These are phyloP conservation scores for Suhomyces pyralidae DNA, from an alignment of 805 yeast species.

Conservation along the genomic window DNA sequence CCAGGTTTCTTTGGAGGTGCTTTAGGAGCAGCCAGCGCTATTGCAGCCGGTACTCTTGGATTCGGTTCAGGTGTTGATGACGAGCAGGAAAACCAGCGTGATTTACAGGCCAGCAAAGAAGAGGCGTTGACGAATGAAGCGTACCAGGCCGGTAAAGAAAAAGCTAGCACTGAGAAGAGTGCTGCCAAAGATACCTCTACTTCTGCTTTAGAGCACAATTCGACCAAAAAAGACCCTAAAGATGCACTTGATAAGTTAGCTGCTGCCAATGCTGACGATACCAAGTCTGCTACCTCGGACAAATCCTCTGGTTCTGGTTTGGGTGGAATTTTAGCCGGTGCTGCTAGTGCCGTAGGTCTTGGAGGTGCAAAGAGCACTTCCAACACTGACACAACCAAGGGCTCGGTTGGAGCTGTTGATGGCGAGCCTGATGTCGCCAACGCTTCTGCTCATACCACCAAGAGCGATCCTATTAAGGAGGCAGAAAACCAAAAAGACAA, in stretches of 20 bases:
- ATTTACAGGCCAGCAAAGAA: neutral
- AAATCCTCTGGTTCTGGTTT: conserved; percentile 1
- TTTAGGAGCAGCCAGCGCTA: conserved; percentile 9
- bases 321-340: conserved; percentile 15
- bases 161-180: neutral
- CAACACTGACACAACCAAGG: neutral
- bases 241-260: neutral
- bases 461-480: conserved; percentile 1
- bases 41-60: conserved; percentile 10
- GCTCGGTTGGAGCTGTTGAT: conserved; percentile 12
- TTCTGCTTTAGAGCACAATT: neutral
- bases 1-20: conserved; percentile 17
- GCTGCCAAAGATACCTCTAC: neutral
- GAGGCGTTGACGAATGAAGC: conserved; percentile 7
- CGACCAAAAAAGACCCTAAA: neutral
- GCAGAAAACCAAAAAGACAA: neutral
- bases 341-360: conserved; percentile 14
- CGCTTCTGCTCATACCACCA: conserved; percentile 9
- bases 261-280: neutral
- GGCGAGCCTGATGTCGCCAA: conserved; percentile 14
- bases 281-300: neutral
- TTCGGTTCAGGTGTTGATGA: neutral
- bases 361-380: conserved; percentile 3
- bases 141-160: conserved; percentile 7
- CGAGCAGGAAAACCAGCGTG: neutral